phyloP scores from a whole-genome alignment of 2,329 filamentous ascomycete species.

The Hypoxylon sp. region DNA sequence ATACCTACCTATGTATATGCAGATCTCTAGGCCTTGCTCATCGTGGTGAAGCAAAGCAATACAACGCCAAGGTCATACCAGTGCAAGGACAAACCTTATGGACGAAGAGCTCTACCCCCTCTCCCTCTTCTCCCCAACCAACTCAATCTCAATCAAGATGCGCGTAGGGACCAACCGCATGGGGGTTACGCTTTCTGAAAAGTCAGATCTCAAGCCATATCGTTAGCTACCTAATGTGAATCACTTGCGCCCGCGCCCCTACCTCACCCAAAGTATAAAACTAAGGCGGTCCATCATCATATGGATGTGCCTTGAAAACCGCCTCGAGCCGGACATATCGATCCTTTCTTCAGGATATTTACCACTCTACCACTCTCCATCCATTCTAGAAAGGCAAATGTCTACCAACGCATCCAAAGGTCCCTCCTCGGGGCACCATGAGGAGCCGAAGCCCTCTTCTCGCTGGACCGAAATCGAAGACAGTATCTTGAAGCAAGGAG shows the following conservation, averaged over 20 bases:
- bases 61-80: slow-evolving; percentile 1
- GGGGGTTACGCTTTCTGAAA: slow-evolving; percentile 21
- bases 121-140: not conserved
- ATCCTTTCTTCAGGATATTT: not conserved
- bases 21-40: not conserved
- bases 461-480: slow-evolving; percentile 43
- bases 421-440: not conserved
- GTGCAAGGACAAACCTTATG: slow-evolving; percentile 25
- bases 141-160: not conserved
- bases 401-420: not conserved
- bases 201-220: slow-evolving; percentile 4
- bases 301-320: not conserved
- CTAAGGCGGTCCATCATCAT: not conserved
- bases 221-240: not conserved
- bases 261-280: not conserved
- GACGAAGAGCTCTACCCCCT: too few relatives aligned
- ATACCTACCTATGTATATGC: not conserved
- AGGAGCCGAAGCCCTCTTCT: not conserved
- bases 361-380: not conserved
- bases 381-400: slow-evolving; percentile 1
- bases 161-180: slow-evolving; percentile 1
- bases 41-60: not conserved
- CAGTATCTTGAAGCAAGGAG: slow-evolving; percentile 37
- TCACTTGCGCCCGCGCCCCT: not conserved
- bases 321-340: not conserved